Base-by-base conservation (phyloP, 352 stramenopile genomes). In the Thalassiosira hispida region DNA sequence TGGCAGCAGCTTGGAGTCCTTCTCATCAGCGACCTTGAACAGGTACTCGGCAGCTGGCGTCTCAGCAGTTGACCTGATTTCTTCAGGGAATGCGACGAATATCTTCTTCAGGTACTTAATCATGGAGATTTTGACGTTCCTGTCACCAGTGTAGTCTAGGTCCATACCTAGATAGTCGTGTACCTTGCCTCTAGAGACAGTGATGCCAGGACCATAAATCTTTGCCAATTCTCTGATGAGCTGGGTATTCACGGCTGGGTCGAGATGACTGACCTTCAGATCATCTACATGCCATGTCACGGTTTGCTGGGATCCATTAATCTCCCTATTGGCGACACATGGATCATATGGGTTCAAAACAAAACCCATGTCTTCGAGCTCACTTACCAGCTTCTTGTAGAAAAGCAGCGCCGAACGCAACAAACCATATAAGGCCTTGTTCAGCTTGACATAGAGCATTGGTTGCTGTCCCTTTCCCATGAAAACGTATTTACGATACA, bases 201-300 rank as follows among this genome's bases (percentile, higher is more conserved):
- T 55, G 0, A 68, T 42, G 5, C n/a, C 31, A 44, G 63, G 16
- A 9, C 57, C 47, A 27, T 68, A 71, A 12, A 66, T 56, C 27
- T 25, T 9, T 18, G 6, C 14, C 53, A 71, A 8, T 3, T 38
- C 44, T 8, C 0, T 16, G 0, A 56, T 42, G 35, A 71, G 44
- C 12, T 53, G 5, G 12, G 46, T 70, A 4, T 44, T 65, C 11
- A 63, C 61, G 14, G 35, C 59, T 22, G 9, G 20, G 14, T 81
- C 60, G 11, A 72, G 33, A 33, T 88, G 81, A 7, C 51, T 79
- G 5, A 80, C 42, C 44, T 88, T 84, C 4, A 83, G 22, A 47
- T 89, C 79, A 74, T 87, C 67, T 1, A 84, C 65, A 42, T 84
- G 60, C 51, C 53, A 83, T 6, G 18, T 23, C 0, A 80, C 35